These are phyloP conservation scores for Pythium chondricola DNA, from an alignment of 352 stramenopile genomes.

Conservation along the genomic window DNA sequence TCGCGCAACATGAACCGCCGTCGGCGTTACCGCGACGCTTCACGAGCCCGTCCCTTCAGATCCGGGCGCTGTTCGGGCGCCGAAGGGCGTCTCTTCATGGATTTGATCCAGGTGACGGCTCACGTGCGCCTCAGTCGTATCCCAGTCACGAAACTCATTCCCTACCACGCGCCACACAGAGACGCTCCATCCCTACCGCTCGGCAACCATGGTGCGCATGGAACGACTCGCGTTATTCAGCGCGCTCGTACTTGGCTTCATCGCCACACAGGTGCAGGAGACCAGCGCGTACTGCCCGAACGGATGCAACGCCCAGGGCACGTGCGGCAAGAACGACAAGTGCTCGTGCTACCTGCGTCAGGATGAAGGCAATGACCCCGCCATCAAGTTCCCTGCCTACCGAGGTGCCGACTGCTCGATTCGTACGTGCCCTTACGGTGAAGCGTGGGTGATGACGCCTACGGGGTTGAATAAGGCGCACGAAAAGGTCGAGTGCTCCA, in stretches of 20 bases:
- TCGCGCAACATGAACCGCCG: neutral
- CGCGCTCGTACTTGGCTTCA: slow-evolving; percentile 25
- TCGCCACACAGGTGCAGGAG: slow-evolving; percentile 23
- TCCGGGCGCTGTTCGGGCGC: neutral
- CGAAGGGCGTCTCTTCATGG: neutral
- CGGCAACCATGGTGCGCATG: slow-evolving; percentile 31
- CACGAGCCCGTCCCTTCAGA: neutral
- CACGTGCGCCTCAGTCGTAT: neutral
- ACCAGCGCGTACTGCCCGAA: slow-evolving; percentile 69
- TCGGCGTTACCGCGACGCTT: neutral
- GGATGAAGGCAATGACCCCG: slow-evolving; percentile 37
- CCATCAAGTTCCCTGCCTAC: slow-evolving; percentile 46
- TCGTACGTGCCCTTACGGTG: slow-evolving; percentile 67
- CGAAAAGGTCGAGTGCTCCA: slow-evolving; percentile 88
- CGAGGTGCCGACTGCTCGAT: slow-evolving; percentile 74
- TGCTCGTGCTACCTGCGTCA: slow-evolving; percentile 89
- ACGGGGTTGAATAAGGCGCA: slow-evolving; percentile 73
- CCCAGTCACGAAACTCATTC: neutral
- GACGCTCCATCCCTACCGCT: neutral
- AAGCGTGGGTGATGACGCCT: slow-evolving; percentile 56
- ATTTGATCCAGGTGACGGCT: neutral
- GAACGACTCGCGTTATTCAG: slow-evolving; percentile 35
- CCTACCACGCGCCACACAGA: neutral
- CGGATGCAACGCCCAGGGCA: slow-evolving; percentile 81
- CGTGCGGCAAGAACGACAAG: slow-evolving; percentile 85